phyloP scores from a whole-genome alignment of 495 filamentous ascomycete genomes.

The Xylaria bambusicola region DNA sequence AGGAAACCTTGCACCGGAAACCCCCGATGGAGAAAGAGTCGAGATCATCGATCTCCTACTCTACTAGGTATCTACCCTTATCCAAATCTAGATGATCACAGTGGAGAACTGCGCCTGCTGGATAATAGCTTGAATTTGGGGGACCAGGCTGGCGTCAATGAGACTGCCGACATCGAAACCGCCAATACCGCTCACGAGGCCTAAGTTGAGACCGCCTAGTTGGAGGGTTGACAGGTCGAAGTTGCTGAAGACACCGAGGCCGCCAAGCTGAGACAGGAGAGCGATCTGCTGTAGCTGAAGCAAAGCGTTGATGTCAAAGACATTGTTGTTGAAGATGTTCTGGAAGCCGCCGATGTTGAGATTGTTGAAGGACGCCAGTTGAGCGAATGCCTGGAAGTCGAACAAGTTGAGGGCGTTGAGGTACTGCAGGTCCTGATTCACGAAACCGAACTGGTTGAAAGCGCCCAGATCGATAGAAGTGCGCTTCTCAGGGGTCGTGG shows the following conservation, averaged over 20 bases:
- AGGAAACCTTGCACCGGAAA: conserved; percentile 13
- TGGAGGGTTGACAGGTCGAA: conserved; percentile 45
- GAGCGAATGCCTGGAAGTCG: conserved; percentile 41
- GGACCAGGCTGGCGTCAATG: conserved; percentile 36
- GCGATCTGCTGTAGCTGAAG: conserved; percentile 49
- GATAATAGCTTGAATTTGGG: conserved; percentile 43
- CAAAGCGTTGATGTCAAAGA: conserved; percentile 41
- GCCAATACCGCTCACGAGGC: conserved; percentile 41
- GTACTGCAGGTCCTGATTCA: conserved; percentile 50
- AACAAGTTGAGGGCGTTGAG: conserved; percentile 47
- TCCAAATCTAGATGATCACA: conserved; percentile 18
- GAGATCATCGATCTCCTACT: background rate
- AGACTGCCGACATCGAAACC: conserved; percentile 41
- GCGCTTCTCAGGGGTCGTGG: conserved; percentile 29
- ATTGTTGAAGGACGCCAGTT: conserved; percentile 44
- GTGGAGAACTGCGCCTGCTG: conserved; percentile 29
- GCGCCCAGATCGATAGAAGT: conserved; percentile 34
- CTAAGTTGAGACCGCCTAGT: conserved; percentile 42
- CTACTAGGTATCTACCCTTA: background rate
- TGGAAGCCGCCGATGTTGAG: conserved; percentile 43
- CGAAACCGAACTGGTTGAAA: conserved; percentile 46
- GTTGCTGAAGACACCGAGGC: conserved; percentile 46
- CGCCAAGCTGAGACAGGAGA: conserved; percentile 42
- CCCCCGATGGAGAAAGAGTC: conserved; percentile 4
- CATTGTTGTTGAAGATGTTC: conserved; percentile 37